Conservation (phyloP, 352 stramenopile species). For the Globisporangium heterothallicum region DNA sequence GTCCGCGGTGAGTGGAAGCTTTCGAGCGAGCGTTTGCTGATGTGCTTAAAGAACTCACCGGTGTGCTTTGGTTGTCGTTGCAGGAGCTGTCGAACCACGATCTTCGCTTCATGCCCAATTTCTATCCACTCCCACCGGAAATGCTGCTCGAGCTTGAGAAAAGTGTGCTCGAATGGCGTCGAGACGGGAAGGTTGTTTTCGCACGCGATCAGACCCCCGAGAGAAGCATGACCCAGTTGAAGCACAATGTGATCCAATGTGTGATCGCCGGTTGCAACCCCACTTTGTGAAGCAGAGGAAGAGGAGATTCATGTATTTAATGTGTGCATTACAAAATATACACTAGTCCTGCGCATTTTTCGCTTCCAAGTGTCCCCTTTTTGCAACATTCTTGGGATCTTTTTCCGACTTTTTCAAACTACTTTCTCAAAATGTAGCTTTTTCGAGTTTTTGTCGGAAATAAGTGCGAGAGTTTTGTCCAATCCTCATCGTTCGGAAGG, state of each 20-base stretch:
- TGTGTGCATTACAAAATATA: conserved; percentile 1
- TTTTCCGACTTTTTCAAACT: no score
- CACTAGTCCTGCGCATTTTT: not conserved
- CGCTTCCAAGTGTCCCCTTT: no score
- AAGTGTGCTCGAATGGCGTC: conserved; percentile 26
- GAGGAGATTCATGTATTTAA: not conserved
- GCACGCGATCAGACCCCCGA: conserved; percentile 3
- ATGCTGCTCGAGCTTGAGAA: conserved; percentile 55
- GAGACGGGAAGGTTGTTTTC: conserved; percentile 18
- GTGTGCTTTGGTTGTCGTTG: conserved; percentile 7
- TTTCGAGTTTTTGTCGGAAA: no score
- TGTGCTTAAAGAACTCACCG: not conserved
- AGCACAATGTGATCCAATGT: conserved; percentile 17
- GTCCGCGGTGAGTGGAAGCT: conserved; percentile 18
- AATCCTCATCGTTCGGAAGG: no score
- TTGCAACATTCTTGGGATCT: no score
- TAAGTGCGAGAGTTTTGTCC: no score
- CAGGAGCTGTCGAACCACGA: conserved; percentile 23
- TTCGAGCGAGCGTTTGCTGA: not conserved
- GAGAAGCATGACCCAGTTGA: conserved; percentile 20
- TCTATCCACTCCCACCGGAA: conserved; percentile 50
- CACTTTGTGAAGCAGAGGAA: no score
- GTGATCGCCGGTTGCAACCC: no score
- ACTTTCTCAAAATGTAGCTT: no score
- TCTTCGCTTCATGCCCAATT: conserved; percentile 49